Evolutionary conservation across 352 stramenopile species (phyloP), one percentile per base, ranked within the genome.

Genomic region (Phytopythium chamaehyphon): DNA sequence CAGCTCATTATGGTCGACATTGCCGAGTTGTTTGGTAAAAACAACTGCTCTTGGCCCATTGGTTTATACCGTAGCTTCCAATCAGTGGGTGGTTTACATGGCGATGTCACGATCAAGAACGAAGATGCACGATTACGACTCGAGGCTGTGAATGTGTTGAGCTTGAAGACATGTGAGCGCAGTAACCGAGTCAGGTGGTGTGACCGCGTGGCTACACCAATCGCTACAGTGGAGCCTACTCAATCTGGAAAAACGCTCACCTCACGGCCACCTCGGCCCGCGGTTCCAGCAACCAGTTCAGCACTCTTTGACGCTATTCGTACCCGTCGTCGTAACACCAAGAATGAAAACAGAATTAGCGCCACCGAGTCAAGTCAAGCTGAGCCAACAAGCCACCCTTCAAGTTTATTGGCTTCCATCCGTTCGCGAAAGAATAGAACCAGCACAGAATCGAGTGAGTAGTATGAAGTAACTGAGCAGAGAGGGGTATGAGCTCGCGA

Each of bases 321-420:
- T 24, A 54, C 61, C 31, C 58, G 69, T 23, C 63, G 67, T 22
- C 76, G 74, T 33, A 51, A 76, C n/a, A 47, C 37, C 19, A 26
- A 47, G 24, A 55, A 54, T 16, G 35, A 43, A 18, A 31, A 23
- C 28, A 5, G 5, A 5, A 33, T 33, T 9, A 5, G 9, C 28
- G 28, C 28, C 28, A 33, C 28, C 28, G 28, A 33, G 5, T 10
- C 28, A 33, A 33, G 28, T 33, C 28, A 33, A 33, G 28, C 28
- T 33, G 28, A 33, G 5, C 28, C 28, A 9, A 33, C 5, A 18
- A 35, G 39, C 7, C 49, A 18, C 18, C 66, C 75, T 16, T 40
- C 73, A 21, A 67, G 85, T 35, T 56, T 91, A 12, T 69, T 91
- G 40, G 73, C 77, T n/a, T 73, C 74, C 23, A 91, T 91, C 57